These are phyloP conservation scores for Polychaeton citri DNA, from an alignment of 2,329 filamentous ascomycete species.

Conservation along the genomic window DNA sequence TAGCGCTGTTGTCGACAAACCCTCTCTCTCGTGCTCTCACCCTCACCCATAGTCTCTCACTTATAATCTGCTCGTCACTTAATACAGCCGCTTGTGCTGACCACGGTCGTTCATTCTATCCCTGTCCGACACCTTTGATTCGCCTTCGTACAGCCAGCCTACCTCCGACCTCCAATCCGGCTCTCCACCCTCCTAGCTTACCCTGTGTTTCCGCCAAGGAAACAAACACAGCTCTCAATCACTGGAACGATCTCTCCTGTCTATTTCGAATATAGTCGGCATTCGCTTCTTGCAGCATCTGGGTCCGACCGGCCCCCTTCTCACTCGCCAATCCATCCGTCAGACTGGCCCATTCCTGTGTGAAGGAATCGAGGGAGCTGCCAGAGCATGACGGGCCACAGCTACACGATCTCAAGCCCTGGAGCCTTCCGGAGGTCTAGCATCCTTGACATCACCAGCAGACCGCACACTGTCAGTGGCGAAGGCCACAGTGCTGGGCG, in stretches of 20 bases:
- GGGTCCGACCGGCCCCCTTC: not conserved
- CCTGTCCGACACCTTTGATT: too few species aligned
- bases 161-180: not conserved
- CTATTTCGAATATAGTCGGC: too few species aligned
- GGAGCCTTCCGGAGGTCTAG: not conserved
- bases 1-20: too few species aligned
- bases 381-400: not conserved
- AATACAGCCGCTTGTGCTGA: not conserved
- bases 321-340: not conserved
- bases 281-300: too few species aligned
- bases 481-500: too few species aligned
- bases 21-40: too few species aligned
- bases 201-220: not conserved
- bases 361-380: not conserved
- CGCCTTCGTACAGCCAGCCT: too few species aligned
- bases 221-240: not conserved
- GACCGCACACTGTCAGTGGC: not conserved
- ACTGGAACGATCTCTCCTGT: not conserved
- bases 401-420: not conserved
- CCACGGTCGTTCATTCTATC: too few species aligned
- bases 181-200: not conserved
- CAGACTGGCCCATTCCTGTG: not conserved
- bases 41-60: too few species aligned
- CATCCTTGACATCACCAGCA: not conserved
- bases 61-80: not conserved